A percentile compares a stretch with the other conserved stretches of the same genome.
Conservation (phyloP, 352 stramenopile genomes). For the Phytophthora agathidicida region DNA sequence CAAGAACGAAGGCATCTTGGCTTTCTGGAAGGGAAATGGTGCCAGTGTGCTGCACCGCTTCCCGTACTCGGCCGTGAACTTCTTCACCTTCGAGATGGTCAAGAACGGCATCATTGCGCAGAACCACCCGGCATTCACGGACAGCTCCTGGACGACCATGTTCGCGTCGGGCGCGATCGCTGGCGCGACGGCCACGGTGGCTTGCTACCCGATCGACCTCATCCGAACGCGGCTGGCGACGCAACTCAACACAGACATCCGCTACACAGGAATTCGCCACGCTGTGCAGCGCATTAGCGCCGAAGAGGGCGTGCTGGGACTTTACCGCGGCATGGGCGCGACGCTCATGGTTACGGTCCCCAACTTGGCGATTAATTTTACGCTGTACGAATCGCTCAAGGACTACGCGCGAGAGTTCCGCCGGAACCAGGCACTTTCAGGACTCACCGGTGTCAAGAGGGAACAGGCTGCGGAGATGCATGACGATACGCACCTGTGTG, state of each 20-base stretch:
- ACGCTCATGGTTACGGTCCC: conserved; percentile 96
- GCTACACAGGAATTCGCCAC: conserved; percentile 92
- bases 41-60: conserved; percentile 96
- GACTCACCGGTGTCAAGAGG: conserved; percentile 34
- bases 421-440: conserved; percentile 38
- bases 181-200: conserved; percentile 78
- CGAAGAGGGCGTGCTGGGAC: conserved; percentile 87
- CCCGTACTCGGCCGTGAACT: conserved; percentile 97
- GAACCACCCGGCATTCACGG: conserved; percentile 69
- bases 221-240: conserved; percentile 95
- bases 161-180: conserved; percentile 77
- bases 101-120: conserved; percentile 77
- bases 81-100: conserved; percentile 96
- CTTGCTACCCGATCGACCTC: conserved; percentile 97
- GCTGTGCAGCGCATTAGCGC: conserved; percentile 92
- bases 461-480: conserved; percentile 29
- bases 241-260: conserved; percentile 91
- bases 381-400: conserved; percentile 95
- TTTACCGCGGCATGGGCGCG: conserved; percentile 94
- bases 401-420: conserved; percentile 86
- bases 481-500: conserved; percentile 41
- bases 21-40: conserved; percentile 97
- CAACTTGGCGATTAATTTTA: conserved; percentile 97
- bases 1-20: conserved; percentile 91
- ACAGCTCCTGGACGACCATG: conserved; percentile 77